phyloP scores from a whole-genome alignment of 352 stramenopile species.

The Phytophthora aleatoria region DNA sequence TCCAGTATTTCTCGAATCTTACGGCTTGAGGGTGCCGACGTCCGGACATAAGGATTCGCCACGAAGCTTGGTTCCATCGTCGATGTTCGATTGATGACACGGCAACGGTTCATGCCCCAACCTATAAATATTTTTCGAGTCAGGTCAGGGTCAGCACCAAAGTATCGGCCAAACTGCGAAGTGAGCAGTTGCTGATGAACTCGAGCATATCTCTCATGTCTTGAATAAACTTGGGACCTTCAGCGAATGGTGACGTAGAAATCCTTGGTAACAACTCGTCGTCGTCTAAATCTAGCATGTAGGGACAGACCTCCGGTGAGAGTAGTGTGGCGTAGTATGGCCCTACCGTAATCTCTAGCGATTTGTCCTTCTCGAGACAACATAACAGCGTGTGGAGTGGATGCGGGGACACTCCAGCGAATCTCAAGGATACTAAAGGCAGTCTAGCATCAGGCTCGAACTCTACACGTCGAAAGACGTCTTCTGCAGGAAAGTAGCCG shows the following conservation, averaged over 20 bases:
- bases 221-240: conserved; percentile 38
- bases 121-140: conserved; percentile 13
- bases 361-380: conserved; percentile 26
- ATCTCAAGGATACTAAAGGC: conserved; percentile 22
- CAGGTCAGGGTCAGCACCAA: conserved; percentile 19
- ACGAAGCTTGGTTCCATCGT: conserved; percentile 65
- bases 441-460: conserved; percentile 29
- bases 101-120: not conserved
- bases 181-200: conserved; percentile 28
- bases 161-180: conserved; percentile 15
- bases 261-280: conserved; percentile 27
- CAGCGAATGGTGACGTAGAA: conserved; percentile 34
- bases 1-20: conserved; percentile 63
- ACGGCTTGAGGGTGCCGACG: conserved; percentile 36
- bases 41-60: conserved; percentile 54
- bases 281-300: conserved; percentile 26
- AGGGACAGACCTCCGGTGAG: conserved; percentile 19
- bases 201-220: conserved; percentile 37
- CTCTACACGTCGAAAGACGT: conserved; percentile 22
- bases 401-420: conserved; percentile 24
- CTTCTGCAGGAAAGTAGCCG: conserved; percentile 32
- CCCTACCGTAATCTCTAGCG: conserved; percentile 17
- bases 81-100: not conserved
- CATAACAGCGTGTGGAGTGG: conserved; percentile 27
- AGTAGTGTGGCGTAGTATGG: conserved; percentile 28